Percentiles rank a stretch among this genome's conserved stretches.
phyloP scores from a whole-genome alignment of 2,329 filamentous ascomycete species.

The Fusarium udum region DNA sequence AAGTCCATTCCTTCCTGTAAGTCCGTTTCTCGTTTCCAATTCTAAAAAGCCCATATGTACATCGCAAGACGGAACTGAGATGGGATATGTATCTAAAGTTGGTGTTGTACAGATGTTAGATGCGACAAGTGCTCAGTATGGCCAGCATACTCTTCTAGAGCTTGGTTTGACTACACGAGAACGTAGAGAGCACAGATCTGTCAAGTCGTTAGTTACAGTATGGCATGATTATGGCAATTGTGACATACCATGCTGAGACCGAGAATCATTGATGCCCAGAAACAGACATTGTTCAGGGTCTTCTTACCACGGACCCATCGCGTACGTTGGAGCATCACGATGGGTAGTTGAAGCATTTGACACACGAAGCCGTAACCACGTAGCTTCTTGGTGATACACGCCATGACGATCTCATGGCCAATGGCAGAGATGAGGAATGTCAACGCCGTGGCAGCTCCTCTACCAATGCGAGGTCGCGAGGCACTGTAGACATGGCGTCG shows the following conservation, averaged over 20 bases:
- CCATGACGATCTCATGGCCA: slow-evolving; percentile 96
- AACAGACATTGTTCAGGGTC: slow-evolving; percentile 87
- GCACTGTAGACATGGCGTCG: slow-evolving; percentile 93
- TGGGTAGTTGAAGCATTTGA: slow-evolving; percentile 97
- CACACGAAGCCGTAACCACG: slow-evolving; percentile 92
- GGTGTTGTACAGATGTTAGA: background rate
- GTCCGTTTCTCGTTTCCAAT: background rate
- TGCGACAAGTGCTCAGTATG: background rate
- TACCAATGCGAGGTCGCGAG: slow-evolving; percentile 78
- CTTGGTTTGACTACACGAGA: slow-evolving; percentile 51
- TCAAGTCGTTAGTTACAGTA: slow-evolving; percentile 21
- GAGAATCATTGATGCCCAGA: slow-evolving; percentile 92
- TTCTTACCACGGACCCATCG: slow-evolving; percentile 77
- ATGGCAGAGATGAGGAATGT: slow-evolving; percentile 91
- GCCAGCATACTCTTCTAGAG: slow-evolving; percentile 2
- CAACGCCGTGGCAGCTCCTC: slow-evolving; percentile 80
- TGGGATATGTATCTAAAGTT: background rate
- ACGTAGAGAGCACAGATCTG: slow-evolving; percentile 66
- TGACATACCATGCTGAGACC: slow-evolving; percentile 79
- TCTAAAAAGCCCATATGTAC: background rate
- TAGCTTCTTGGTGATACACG: slow-evolving; percentile 96
- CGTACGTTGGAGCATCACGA: slow-evolving; percentile 89
- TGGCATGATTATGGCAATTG: background rate
- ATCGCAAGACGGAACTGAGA: background rate
- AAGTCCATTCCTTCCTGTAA: background rate